Conservation (phyloP, 1,284 basidiomycete genomes). For the Ceratobasidium papillatum region DNA sequence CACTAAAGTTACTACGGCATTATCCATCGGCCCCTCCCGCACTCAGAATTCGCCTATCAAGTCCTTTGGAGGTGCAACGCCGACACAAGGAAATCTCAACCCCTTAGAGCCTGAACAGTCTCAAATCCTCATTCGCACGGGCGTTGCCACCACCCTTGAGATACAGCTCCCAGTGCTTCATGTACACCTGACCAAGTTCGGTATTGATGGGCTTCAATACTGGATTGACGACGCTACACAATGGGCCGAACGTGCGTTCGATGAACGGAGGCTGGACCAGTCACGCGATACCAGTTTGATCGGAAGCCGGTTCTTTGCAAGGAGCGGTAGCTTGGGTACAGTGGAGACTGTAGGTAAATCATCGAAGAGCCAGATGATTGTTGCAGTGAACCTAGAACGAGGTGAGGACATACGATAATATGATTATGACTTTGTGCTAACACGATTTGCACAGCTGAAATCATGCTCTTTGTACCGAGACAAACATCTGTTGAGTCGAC, state of each 20-base stretch:
- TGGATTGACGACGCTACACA: conserved; percentile 86
- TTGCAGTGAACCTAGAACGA: conserved; percentile 61
- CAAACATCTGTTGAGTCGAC: conserved; percentile 45
- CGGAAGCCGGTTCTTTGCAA: conserved; percentile 82
- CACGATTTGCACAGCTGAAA: conserved; percentile 51
- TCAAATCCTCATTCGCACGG: conserved; percentile 35
- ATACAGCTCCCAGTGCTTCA: conserved; percentile 73
- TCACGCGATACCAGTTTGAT: conserved; percentile 69
- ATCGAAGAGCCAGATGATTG: conserved; percentile 54
- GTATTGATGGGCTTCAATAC: conserved; percentile 80
- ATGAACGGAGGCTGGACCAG: conserved; percentile 48
- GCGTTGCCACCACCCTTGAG: conserved; percentile 54
- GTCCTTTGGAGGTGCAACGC: conserved; percentile 21
- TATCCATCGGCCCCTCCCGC: conserved; percentile 45
- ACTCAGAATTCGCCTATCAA: not conserved
- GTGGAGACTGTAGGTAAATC: conserved; percentile 56
- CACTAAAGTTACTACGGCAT: conserved; percentile 45
- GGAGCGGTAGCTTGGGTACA: conserved; percentile 51
- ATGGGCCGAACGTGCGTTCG: conserved; percentile 60
- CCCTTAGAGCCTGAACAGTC: conserved; percentile 29
- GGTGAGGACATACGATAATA: conserved; percentile 54
- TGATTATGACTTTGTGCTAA: conserved; percentile 20
- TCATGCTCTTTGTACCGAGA: conserved; percentile 59
- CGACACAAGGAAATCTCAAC: conserved; percentile 35
- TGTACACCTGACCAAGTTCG: conserved; percentile 67